Evolutionary conservation across 495 filamentous ascomycete genomes (phyloP).

Genomic region (Daldinia concentrica): DNA sequence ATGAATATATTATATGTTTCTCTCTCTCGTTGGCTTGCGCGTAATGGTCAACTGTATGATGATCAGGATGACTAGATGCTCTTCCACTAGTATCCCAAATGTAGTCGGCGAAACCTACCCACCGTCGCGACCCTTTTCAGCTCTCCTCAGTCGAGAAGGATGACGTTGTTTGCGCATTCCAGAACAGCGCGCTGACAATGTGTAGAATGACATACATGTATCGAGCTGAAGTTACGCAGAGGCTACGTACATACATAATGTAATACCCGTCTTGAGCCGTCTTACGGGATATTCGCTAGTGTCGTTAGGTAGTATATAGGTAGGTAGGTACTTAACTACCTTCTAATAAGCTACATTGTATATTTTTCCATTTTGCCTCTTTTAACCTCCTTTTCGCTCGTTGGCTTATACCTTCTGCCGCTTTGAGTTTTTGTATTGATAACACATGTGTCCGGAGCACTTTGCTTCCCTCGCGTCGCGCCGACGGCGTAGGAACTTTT

Average conservation of each 20-base stretch:
- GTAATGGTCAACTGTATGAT: conserved; percentile 15
- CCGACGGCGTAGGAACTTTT: background rate
- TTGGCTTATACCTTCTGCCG: background rate
- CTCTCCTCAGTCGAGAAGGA: conserved; percentile 9
- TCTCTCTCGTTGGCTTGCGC: conserved; percentile 8
- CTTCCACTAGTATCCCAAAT: conserved; percentile 11
- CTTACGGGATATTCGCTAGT: conserved; percentile 8
- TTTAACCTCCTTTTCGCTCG: background rate
- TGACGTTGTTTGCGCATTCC: conserved; percentile 13
- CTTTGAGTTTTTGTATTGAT: background rate
- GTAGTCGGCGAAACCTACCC: conserved; percentile 10
- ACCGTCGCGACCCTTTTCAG: background rate
- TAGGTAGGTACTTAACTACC: background rate
- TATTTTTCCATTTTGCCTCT: conserved; percentile 15
- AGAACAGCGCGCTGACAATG: conserved; percentile 3
- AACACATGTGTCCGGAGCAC: background rate
- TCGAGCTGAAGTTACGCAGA: conserved; percentile 11
- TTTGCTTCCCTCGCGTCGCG: conserved; percentile 32
- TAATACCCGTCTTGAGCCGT: conserved; percentile 14
- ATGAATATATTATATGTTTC: conserved; percentile 8
- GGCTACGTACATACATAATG: conserved; percentile 1
- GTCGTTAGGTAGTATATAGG: background rate
- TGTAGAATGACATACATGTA: conserved; percentile 4
- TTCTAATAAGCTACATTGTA: conserved; percentile 1
- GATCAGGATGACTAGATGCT: conserved; percentile 8